Base-by-base conservation (phyloP, 805 yeast species). In the Brettanomyces bruxellensis region DNA sequence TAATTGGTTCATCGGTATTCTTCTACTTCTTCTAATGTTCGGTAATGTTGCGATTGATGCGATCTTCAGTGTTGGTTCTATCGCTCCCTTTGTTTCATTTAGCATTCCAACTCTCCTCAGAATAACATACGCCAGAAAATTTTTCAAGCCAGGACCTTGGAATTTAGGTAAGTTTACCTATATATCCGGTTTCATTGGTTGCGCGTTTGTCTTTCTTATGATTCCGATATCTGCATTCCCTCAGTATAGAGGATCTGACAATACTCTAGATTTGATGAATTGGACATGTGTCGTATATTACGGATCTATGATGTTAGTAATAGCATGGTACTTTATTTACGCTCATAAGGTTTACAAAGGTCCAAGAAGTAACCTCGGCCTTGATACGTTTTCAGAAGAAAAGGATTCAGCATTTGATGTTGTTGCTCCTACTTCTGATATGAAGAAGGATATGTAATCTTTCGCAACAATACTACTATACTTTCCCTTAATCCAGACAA, bases 61-160 rank as follows among this genome's bases (percentile, higher is more conserved):
- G 39, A 79, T 81, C 49, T 82, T 82, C 65, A 79, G 86, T 2
- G 84, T 82, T 42, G 86, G 86, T 44, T 87, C 86, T 40, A 80
- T 81, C 55, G 76, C 83, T 12, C 77, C 83, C 0, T 80, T 80
- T 55, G 71, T 81, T 48, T 81, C 87, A 3, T 82, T 81, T 63
- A 71, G 77, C n/a, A 66, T 78, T 53, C 88, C 88, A 11, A 76
- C 81, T 18, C 55, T 77, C 7, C 69, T 81, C 48, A 76, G 79
- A 57, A 73, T 78, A 54, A 74, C 83, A 4, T 75, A 73, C 55
- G 73, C 80, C 3, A 63, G 75, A 47, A 65, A 71, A 36, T 62
- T 68, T 1, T 82, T 81, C 66, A 65, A 65, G 51, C 78, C 76
- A 1, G 88, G 88, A 3, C 87, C 87, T 4, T 81, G 85, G 81